phyloP scores from a whole-genome alignment of 2,329 filamentous ascomycete genomes.

The Xylariales sp. region DNA sequence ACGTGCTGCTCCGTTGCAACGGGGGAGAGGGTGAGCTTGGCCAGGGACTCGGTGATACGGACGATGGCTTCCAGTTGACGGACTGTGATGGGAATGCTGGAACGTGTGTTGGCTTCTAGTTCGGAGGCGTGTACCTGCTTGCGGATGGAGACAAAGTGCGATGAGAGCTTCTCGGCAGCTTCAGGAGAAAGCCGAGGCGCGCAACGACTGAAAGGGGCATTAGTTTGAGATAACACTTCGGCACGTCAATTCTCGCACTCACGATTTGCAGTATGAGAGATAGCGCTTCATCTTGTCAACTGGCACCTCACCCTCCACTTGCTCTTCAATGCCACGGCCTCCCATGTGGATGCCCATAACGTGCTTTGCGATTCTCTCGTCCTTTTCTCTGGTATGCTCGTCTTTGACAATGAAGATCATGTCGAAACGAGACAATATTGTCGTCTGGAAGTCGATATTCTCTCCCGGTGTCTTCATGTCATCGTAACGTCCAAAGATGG shows the following conservation, averaged over 20 bases:
- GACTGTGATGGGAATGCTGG: slow-evolving; percentile 94
- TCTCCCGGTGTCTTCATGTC: slow-evolving; percentile 96
- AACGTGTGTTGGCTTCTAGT: slow-evolving; percentile 81
- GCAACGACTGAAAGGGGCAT: slow-evolving; percentile 60
- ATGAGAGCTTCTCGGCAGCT: slow-evolving; percentile 92
- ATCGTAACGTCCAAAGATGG: slow-evolving; percentile 96
- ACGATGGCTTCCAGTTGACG: slow-evolving; percentile 96
- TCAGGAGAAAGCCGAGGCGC: slow-evolving; percentile 86
- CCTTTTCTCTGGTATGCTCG: slow-evolving; percentile 82
- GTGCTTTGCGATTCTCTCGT: slow-evolving; percentile 92
- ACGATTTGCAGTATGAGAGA: slow-evolving; percentile 95
- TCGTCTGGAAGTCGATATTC: slow-evolving; percentile 99
- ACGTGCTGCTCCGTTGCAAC: slow-evolving; percentile 88
- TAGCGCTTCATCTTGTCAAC: slow-evolving; percentile 98
- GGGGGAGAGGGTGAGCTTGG: slow-evolving; percentile 81
- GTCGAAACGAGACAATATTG: slow-evolving; percentile 95
- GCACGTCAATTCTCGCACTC: slow-evolving; percentile 34
- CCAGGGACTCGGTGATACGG: slow-evolving; percentile 92
- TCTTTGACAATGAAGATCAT: slow-evolving; percentile 99
- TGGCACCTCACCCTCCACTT: slow-evolving; percentile 79
- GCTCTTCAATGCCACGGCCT: slow-evolving; percentile 74
- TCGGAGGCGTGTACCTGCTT: slow-evolving; percentile 91
- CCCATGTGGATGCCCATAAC: slow-evolving; percentile 98
- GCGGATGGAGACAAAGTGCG: slow-evolving; percentile 94
- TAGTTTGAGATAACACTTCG: slow-evolving; percentile 19